Base-by-base conservation (phyloP, 495 filamentous ascomycete species). In the Aspergillus hancockii region DNA sequence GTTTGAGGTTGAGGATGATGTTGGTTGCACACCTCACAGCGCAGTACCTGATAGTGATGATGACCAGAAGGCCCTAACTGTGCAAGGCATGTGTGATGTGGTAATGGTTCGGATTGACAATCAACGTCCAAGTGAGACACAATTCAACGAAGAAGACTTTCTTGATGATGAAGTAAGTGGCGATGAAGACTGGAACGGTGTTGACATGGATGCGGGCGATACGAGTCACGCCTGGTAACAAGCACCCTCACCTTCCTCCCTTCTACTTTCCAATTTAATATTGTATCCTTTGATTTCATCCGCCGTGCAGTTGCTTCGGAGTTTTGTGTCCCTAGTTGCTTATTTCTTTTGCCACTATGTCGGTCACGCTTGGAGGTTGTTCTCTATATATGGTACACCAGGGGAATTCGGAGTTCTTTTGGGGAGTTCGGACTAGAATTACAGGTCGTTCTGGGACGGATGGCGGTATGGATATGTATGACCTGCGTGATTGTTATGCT, bases 31-130 rank as follows among this genome's bases (percentile, higher is more conserved):
- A 18, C 43, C 30, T 18, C 40, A 19, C 40, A 16, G 47, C 50
- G 45, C 45, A 31, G 21, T 21, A 16, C 19, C 45, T 31, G 49
- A 59, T 12, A 25, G 30, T 32, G 64, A 68, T 14, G 60, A 70
- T 6, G 62, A 71, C n/a, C 43, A 56, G 32, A 56, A 57, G n/a
- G 22, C 36, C 3, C 64, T 71, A 2, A 75, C 79, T 57, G 72
- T 87, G 16, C 92, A 94, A 49, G 90, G 92, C 1, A 79, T 91
- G 79, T 97, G 92, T 71, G 79, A 92, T 23, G 75, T 84, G 34
- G 91, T 97, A n/a, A 83, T 85, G 46, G 81, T 97, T 46, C 77
- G 84, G 19, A 88, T 97, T 52, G 92, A 96, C 66, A 93, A 95
- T 69, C 84, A 89, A 63, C 85, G 91, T 45, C 89, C 88, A 19